phyloP scores from a whole-genome alignment of 495 filamentous ascomycete genomes.

The Apiosordaria backusii region DNA sequence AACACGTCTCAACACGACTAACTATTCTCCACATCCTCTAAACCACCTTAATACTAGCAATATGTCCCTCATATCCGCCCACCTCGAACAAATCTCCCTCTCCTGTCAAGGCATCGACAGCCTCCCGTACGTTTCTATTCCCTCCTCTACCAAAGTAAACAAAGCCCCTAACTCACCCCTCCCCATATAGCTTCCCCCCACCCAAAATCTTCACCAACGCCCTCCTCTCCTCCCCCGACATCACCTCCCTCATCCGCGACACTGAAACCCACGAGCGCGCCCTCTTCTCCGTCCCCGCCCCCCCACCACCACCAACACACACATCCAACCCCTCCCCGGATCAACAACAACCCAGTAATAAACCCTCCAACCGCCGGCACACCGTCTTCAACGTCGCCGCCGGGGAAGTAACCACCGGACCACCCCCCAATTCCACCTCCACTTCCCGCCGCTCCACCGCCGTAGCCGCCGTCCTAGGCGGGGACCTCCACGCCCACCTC shows the following conservation, averaged over 20 bases:
- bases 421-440: constrained; percentile 31
- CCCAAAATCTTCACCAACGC: constrained; percentile 97
- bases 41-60: background rate
- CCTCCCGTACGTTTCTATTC: constrained; percentile 77
- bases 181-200: constrained; percentile 64
- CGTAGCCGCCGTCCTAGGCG: constrained; percentile 83
- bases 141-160: constrained; percentile 8
- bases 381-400: constrained; percentile 55
- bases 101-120: constrained; percentile 80
- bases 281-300: constrained; percentile 82
- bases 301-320: constrained; percentile 44
- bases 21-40: background rate
- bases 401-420: constrained; percentile 53
- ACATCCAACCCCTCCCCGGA: constrained; percentile 32
- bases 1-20: background rate
- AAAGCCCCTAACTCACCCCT: background rate
- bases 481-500: constrained; percentile 81
- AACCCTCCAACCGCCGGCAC: constrained; percentile 41
- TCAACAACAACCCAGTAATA: no score
- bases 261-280: constrained; percentile 94
- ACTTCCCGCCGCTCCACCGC: constrained; percentile 67
- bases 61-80: constrained; percentile 75
- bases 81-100: constrained; percentile 86
- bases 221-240: constrained; percentile 80
- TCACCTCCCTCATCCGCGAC: constrained; percentile 90